Evolutionary conservation across 139 green algal genomes (phyloP).

Genomic region (Microglena sp.): DNA sequence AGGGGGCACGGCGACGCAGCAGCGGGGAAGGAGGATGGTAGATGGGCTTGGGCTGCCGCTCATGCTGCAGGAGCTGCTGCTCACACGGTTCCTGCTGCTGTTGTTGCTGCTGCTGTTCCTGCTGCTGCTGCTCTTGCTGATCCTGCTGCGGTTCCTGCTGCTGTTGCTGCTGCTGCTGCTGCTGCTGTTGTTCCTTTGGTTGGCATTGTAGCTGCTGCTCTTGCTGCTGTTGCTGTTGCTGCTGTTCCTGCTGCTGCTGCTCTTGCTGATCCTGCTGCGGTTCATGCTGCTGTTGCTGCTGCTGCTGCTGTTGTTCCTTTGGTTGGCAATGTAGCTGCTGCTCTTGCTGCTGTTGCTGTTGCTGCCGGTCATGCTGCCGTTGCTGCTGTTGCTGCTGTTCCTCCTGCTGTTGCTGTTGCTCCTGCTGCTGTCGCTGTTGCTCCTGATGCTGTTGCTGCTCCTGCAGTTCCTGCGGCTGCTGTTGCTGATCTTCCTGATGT

Average conservation of each 20-base stretch:
- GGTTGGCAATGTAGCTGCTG: not conserved
- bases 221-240: not conserved
- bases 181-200: not conserved
- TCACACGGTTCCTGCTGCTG: not conserved
- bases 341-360: not conserved
- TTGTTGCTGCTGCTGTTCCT: slow-evolving; percentile 2
- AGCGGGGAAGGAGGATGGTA: too few species aligned
- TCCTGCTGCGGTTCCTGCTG: not conserved
- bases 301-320: not conserved
- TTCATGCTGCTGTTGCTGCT: not conserved
- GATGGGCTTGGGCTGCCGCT: too few species aligned
- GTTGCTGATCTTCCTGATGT: slow-evolving; percentile 4
- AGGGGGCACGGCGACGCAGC: too few species aligned
- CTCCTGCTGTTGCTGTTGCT: slow-evolving; percentile 3
- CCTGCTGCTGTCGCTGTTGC: not conserved
- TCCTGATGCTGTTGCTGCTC: not conserved
- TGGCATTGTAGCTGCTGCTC: not conserved
- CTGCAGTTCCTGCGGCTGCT: slow-evolving; percentile 1
- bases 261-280: not conserved
- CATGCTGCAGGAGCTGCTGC: not conserved
- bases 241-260: not conserved
- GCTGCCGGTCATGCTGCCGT: not conserved
- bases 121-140: not conserved
- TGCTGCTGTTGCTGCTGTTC: not conserved
- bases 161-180: not conserved